Evolutionary conservation across 441 rosid species (phyloP), one percentile per base, ranked within the genome.

Genomic region (Euphorbia schlechtendalii): DNA sequence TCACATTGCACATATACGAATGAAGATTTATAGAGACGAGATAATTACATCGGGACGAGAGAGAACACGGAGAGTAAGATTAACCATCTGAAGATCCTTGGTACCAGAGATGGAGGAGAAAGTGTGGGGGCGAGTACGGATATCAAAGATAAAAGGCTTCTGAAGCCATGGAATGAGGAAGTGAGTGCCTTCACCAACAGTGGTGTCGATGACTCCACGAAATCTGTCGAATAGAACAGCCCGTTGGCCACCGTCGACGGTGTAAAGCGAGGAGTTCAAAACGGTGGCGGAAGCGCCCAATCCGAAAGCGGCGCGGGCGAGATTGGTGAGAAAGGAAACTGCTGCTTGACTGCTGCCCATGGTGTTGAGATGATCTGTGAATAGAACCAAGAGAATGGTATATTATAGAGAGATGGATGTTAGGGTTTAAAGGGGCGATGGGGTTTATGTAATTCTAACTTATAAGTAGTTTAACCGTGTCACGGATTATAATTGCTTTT

Each of bases 21-120:
- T 40, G n/a, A 25, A 56, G 59, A 65, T 27, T n/a, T 36, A 59
- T n/a, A 48, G 49, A 59, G n/a, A 22, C 1, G 18, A 6, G 3
- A 40, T 2, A 1, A 17, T 45, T 70, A 86, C 99, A 92, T 93
- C 85, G 0, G 97, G 99, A 18, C 88, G 96, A 32, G 99, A 87
- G 73, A 90, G 97, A 38, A 94, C 87, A 56, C 97, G 96, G 60
- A 93, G 99, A 30, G 94, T 88, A 64, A 94, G 97, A 64, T 89
- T 89, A 51, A 90, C 99, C 99, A 90, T 94, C 88, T 94, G 99
- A 14, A 94, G 96, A 82, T 94, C 97, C 74, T 94, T 94, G 8
- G 99, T 90, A 18, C 99, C 99, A 8, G 97, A 94, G 59, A 87
- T 48, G 46, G 97, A 88, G 15, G 99, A 90, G 84, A 94, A 94